Evolutionary conservation across 345 rosid species (phyloP), one percentile per base, ranked within the genome.

Genomic region (Camelina neglecta): DNA sequence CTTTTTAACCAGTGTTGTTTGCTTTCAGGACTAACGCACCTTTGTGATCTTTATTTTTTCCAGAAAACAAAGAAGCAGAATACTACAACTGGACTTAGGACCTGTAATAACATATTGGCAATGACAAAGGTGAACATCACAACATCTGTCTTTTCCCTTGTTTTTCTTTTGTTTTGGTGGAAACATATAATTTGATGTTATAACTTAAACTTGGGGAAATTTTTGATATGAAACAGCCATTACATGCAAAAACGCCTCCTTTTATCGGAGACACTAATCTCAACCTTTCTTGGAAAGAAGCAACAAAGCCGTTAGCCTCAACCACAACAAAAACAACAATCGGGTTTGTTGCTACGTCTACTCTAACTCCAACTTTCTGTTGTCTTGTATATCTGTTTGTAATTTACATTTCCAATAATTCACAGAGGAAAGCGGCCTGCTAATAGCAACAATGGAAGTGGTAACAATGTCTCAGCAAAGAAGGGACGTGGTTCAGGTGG

Each of bases 211-310:
- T 54, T 79, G 31, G 11, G 0, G 4, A 7, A 9, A 6, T 26
- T 21, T 54, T n/a, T 61, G 70, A 60, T 26, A 57, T 49, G n/a
- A 36, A 81, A 69, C 84, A 95, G 97, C 93, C 93, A 20, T 75
- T 95, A 74, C 99, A 95, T 86, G 84, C 87, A 36, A 95, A 92
- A 78, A 81, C 86, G 8, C 99, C 99, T 48, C 67, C 93, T 18
- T 95, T 92, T 81, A 92, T 89, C 57, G 97, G 97, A 70, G 97
- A 95, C 60, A 90, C 88, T 78, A 95, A 88, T 62, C 75, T 92
- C 75, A 92, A 84, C 71, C 89, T 90, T 48, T 95, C 99, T 47
- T 95, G 99, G 99, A 95, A 90, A 81, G 99, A 92, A 84, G 90
- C 84, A 57, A 48, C 73, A 49, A 92, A 88, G 82, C 79, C 93